Conservation (phyloP, 1,284 basidiomycete genomes). For the Paramarasmius palmivorus region DNA sequence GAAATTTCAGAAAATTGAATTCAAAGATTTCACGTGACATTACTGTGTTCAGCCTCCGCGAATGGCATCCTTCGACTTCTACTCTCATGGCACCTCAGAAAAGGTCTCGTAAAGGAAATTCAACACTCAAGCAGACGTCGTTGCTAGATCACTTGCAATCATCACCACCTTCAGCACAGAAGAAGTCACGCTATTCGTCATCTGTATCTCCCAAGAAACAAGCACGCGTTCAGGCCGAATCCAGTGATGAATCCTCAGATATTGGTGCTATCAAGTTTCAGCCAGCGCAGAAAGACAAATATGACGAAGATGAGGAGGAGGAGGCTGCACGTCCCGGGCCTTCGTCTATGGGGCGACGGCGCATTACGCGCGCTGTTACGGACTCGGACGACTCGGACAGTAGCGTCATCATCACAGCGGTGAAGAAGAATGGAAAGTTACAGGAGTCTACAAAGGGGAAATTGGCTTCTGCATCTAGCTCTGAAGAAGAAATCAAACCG, state of each 20-base stretch:
- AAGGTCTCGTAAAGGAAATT: neutral
- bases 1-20: too few species aligned
- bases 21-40: too few species aligned
- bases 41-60: too few species aligned
- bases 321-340: slow-evolving; percentile 31
- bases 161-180: neutral
- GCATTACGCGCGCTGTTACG: slow-evolving; percentile 14
- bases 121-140: neutral
- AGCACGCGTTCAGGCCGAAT: neutral
- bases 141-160: neutral
- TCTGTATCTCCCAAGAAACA: neutral
- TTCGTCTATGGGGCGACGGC: slow-evolving; percentile 29
- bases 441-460: slow-evolving; percentile 28
- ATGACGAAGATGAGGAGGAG: slow-evolving; percentile 32
- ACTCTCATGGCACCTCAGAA: neutral
- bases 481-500: slow-evolving; percentile 25
- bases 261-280: slow-evolving; percentile 53
- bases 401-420: neutral
- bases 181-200: neutral
- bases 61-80: too few species aligned
- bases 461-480: neutral
- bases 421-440: slow-evolving; percentile 15
- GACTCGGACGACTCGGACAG: slow-evolving; percentile 14
- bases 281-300: slow-evolving; percentile 23
- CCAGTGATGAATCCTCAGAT: slow-evolving; percentile 29